Evolutionary conservation across 345 rosid species (phyloP), one percentile per base, ranked within the genome.

Genomic region (Leavenworthia alabamica): DNA sequence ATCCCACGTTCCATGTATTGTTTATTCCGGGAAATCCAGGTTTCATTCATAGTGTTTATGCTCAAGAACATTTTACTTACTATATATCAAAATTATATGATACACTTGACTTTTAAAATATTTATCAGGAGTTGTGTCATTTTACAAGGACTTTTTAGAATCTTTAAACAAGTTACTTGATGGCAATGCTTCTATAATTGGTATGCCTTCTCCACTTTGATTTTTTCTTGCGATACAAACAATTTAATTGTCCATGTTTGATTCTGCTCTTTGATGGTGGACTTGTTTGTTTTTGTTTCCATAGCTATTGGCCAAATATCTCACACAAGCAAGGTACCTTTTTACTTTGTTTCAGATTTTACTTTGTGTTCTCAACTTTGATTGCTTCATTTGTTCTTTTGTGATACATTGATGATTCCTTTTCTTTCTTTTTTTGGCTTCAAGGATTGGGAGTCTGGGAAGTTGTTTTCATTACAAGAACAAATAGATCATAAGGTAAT

Each of bases 1-100:
- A 83, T 56, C 95, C 90, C 26, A 64, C 29, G 47, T 55, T 85
- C 51, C 81, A 77, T 66, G 80, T 92, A 50, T 62, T 89, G 72
- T 65, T 89, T 53, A 75, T 88, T n/a, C 95, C 93, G 48, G 98
- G 96, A 32, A 88, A 88, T 75, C 93, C 96, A 60, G 96, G 96
- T 82, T 60, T 61, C 66, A 29, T 26, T 14, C n/a, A 7, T 10
- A 9, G 27, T 28, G 27, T 4, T 4, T 23, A 28, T 39, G 28
- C 14, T 19, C 17, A 20, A 20, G 22, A 20, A 20, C 22, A 20
- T 20, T 20, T 20, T 20, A 20, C 22, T 20, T 20, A 20, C n/a
- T n/a, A n/a, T n/a, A n/a, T n/a, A n/a, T n/a, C n/a, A n/a, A n/a
- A n/a, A n/a, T n/a, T 20, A 20, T 20, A 20, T 20, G 22, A 20